Conservation (phyloP, 805 yeast species). For the Komagataella pseudopastoris region DNA sequence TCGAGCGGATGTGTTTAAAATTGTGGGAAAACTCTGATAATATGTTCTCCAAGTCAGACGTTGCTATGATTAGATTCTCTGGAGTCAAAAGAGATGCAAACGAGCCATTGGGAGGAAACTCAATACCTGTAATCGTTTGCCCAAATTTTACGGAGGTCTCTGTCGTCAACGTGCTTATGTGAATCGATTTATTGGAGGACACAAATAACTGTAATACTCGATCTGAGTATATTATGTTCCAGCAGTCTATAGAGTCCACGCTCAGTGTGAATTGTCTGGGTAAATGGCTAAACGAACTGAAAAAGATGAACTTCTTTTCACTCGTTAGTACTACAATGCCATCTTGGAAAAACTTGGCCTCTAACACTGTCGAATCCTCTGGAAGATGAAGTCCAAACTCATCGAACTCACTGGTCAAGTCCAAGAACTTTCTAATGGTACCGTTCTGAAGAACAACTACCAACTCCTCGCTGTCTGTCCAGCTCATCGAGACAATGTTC, state of each 20-base stretch:
- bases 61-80: slow-evolving; percentile 28
- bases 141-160: neutral
- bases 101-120: slow-evolving; percentile 42
- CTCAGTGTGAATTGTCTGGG: neutral
- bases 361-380: slow-evolving; percentile 14
- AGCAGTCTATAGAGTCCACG: neutral
- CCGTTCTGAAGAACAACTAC: slow-evolving; percentile 41
- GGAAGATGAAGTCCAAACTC: slow-evolving; percentile 29
- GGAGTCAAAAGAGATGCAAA: slow-evolving; percentile 32
- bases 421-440: slow-evolving; percentile 41
- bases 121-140: neutral
- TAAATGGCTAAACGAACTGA: neutral
- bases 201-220: neutral
- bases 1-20: slow-evolving; percentile 25
- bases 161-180: neutral
- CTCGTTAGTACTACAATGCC: slow-evolving; percentile 31
- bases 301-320: slow-evolving; percentile 24
- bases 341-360: slow-evolving; percentile 22
- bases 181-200: neutral
- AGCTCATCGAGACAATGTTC: slow-evolving; percentile 37
- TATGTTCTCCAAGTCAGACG: slow-evolving; percentile 14
- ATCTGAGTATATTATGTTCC: neutral
- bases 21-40: slow-evolving; percentile 4
- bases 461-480: slow-evolving; percentile 39
- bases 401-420: slow-evolving; percentile 53